Percentiles rank a stretch among this genome's conserved stretches.
phyloP scores from a whole-genome alignment of 106 monocot species.

The Chionographis japonica region DNA sequence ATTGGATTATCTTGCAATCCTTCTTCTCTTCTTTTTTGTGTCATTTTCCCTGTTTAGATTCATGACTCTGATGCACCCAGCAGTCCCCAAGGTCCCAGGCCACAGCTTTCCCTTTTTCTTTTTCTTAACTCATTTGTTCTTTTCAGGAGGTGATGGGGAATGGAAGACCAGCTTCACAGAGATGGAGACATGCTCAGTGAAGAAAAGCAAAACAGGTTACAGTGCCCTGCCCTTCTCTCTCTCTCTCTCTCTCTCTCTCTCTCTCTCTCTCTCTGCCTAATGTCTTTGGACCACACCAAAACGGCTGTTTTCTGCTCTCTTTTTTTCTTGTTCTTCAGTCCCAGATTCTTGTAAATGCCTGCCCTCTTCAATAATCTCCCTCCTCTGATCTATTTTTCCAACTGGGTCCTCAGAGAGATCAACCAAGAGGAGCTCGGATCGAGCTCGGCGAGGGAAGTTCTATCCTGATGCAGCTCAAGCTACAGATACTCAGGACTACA shows the following conservation, averaged over 20 bases:
- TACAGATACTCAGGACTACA: conserved; percentile 63
- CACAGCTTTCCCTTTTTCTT: conserved; percentile 2
- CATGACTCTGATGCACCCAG: conserved; percentile 7
- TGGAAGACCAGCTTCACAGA: conserved; percentile 73
- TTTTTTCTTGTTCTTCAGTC: conserved; percentile 14
- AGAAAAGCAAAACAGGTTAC: conserved; percentile 87
- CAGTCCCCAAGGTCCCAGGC: neutral
- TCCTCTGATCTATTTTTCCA: conserved; percentile 1
- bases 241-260: neutral
- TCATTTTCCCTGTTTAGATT: neutral
- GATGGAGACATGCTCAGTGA: conserved; percentile 61
- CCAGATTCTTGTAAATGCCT: neutral
- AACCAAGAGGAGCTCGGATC: conserved; percentile 36
- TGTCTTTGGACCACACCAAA: conserved; percentile 26
- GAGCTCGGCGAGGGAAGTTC: conserved; percentile 31
- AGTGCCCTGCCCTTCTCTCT: neutral
- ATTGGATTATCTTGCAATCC: no score
- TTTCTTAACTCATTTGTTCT: conserved; percentile 15
- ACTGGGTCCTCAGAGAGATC: conserved; percentile 36
- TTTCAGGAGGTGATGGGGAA: conserved; percentile 36
- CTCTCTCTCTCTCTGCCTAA: neutral
- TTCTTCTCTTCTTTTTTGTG: neutral
- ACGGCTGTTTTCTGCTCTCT: conserved; percentile 13
- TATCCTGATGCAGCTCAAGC: conserved; percentile 50
- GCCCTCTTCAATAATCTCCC: neutral